phyloP scores from a whole-genome alignment of 441 rosid species.

The Syzygium malaccense region DNA sequence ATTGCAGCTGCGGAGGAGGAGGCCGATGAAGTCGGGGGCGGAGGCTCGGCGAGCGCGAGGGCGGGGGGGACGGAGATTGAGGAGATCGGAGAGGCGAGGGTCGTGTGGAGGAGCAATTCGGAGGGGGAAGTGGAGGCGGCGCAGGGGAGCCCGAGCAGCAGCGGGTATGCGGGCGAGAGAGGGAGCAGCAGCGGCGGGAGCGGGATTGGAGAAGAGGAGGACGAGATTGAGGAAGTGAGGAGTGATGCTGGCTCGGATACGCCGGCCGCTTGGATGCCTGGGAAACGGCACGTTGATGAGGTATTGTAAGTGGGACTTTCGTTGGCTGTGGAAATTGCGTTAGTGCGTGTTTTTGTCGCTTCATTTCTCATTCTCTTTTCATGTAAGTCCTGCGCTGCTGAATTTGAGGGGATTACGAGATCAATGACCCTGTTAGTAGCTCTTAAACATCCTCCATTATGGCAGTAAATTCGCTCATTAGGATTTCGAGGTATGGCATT shows the following conservation, averaged over 20 bases:
- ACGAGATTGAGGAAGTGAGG: constrained; percentile 54
- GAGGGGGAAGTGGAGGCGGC: constrained; percentile 43
- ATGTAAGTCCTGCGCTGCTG: not conserved
- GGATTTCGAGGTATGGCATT: not conserved
- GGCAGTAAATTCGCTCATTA: not conserved
- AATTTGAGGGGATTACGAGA: not conserved
- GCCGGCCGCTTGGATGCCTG: constrained; percentile 66
- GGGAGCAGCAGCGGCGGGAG: constrained; percentile 65
- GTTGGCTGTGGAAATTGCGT: not conserved
- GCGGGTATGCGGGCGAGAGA: constrained; percentile 94
- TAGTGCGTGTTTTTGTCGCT: not conserved
- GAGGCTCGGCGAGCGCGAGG: not conserved
- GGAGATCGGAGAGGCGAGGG: not conserved
- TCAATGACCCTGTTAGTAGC: not conserved
- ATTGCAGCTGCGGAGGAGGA: not conserved
- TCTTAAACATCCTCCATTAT: not conserved
- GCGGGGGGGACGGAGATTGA: constrained; percentile 15
- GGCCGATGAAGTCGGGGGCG: not conserved
- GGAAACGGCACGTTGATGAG: constrained; percentile 90
- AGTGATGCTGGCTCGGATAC: constrained; percentile 29
- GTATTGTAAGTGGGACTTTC: constrained; percentile 18
- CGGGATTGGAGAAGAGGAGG: constrained; percentile 31
- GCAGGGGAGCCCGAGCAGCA: constrained; percentile 75
- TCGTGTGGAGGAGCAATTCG: constrained; percentile 28
- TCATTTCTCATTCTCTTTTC: not conserved